phyloP scores from a whole-genome alignment of 352 stramenopile genomes.

The Sclerospora graminicola region DNA sequence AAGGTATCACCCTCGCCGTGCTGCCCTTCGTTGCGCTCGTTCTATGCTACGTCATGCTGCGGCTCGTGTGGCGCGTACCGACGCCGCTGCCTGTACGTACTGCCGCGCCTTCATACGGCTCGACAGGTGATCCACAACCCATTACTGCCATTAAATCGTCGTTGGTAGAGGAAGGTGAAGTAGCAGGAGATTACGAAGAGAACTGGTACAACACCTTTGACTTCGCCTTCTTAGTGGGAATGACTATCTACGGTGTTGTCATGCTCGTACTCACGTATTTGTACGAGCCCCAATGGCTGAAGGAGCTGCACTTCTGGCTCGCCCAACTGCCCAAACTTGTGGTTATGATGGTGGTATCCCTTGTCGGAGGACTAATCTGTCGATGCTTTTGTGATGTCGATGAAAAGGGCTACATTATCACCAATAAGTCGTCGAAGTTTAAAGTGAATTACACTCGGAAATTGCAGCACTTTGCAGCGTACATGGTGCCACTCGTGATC shows the following conservation, averaged over 20 bases:
- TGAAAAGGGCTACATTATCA: conserved; percentile 79
- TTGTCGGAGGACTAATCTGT: conserved; percentile 63
- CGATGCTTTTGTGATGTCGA: conserved; percentile 74
- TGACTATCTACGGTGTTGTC: conserved; percentile 24
- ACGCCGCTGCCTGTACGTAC: conserved; percentile 27
- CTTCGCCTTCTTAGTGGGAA: background rate
- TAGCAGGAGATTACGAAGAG: conserved; percentile 41
- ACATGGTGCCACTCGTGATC: conserved; percentile 73
- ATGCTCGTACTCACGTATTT: conserved; percentile 52
- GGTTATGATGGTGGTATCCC: conserved; percentile 66
- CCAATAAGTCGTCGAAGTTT: conserved; percentile 72
- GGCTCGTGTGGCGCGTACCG: conserved; percentile 50
- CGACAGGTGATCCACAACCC: conserved; percentile 25
- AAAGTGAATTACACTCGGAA: conserved; percentile 87
- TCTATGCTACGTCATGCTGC: conserved; percentile 54
- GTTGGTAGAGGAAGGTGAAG: conserved; percentile 51
- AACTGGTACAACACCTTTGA: background rate
- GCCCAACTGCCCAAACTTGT: conserved; percentile 56
- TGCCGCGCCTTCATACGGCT: conserved; percentile 31
- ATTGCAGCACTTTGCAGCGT: conserved; percentile 74
- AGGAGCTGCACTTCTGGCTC: conserved; percentile 45
- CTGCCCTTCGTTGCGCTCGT: conserved; percentile 37
- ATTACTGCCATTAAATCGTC: conserved; percentile 40
- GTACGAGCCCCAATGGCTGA: conserved; percentile 49
- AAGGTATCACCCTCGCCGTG: conserved; percentile 28